Percentiles rank a stretch among this genome's conserved stretches.
Conservation (phyloP, 164 flowering plant genomes). For the Umbellularia californica region DNA sequence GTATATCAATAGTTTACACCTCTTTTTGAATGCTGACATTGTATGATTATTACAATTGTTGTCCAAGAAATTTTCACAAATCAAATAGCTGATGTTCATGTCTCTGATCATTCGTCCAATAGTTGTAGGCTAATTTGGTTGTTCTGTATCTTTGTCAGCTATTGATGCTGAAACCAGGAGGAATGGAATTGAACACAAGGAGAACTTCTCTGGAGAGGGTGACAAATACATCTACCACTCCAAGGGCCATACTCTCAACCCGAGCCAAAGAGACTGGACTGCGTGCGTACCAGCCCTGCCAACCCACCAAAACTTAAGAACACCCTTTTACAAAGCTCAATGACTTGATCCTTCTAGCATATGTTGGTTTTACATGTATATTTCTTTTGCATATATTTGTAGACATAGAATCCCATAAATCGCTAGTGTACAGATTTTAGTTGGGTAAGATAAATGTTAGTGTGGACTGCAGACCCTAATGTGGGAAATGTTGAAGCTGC, state of each 20-base stretch:
- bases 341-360: background rate
- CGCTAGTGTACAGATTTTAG: too few relatives aligned
- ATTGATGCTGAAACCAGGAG: slow-evolving; percentile 73
- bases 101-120: background rate
- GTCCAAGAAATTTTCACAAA: too few relatives aligned
- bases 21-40: too few relatives aligned
- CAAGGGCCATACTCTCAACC: slow-evolving; percentile 89
- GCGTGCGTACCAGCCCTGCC: slow-evolving; percentile 84
- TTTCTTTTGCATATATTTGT: too few relatives aligned
- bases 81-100: too few relatives aligned
- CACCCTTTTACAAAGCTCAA: background rate
- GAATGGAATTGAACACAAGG: slow-evolving; percentile 80
- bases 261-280: slow-evolving; percentile 92
- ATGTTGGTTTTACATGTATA: too few relatives aligned
- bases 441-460: too few relatives aligned
- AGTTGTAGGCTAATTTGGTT: background rate
- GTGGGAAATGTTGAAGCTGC: too few relatives aligned
- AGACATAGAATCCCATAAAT: too few relatives aligned
- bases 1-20: too few relatives aligned
- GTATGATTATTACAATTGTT: too few relatives aligned
- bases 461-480: too few relatives aligned
- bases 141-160: slow-evolving; percentile 41
- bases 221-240: slow-evolving; percentile 89
- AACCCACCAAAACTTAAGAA: slow-evolving; percentile 37
- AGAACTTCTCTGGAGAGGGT: slow-evolving; percentile 92